Conservation (phyloP, 306 rosid genomes). For the Morella rubra region DNA sequence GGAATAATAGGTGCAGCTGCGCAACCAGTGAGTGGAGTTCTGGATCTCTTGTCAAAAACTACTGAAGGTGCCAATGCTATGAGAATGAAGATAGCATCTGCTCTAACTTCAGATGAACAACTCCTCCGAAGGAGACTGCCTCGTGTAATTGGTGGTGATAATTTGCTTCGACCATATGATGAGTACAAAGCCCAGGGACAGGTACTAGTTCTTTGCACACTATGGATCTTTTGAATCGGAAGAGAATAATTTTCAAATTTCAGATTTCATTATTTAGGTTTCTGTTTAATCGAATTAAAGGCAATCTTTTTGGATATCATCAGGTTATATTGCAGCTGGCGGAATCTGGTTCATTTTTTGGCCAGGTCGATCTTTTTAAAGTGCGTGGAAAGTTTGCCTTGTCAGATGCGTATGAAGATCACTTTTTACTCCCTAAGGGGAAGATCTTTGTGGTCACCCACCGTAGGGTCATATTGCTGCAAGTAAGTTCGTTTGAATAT, state of each 20-base stretch:
- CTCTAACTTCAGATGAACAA: conserved; percentile 95
- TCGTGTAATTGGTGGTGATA: conserved; percentile 92
- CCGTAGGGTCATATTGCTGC: conserved; percentile 80
- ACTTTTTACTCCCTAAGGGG: conserved; percentile 85
- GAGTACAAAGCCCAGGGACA: conserved; percentile 94
- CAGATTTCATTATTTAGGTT: background rate
- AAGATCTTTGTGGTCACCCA: conserved; percentile 79
- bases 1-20: conserved; percentile 99
- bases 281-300: too few species aligned
- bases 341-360: conserved; percentile 94
- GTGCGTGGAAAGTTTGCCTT: conserved; percentile 98
- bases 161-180: conserved; percentile 76
- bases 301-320: conserved; percentile 19
- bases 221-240: conserved; percentile 2
- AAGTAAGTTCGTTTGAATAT: conserved; percentile 52
- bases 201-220: conserved; percentile 51
- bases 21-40: conserved; percentile 96
- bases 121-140: conserved; percentile 92
- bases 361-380: conserved; percentile 96
- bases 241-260: background rate
- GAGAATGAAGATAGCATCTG: conserved; percentile 96
- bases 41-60: conserved; percentile 94
- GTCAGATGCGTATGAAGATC: conserved; percentile 98
- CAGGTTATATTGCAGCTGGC: conserved; percentile 93
- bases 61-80: conserved; percentile 99